Percentiles rank a stretch among this genome's conserved stretches.
Conservation (phyloP, 2,329 filamentous ascomycete species). For the Pyrenophora seminiperda region DNA sequence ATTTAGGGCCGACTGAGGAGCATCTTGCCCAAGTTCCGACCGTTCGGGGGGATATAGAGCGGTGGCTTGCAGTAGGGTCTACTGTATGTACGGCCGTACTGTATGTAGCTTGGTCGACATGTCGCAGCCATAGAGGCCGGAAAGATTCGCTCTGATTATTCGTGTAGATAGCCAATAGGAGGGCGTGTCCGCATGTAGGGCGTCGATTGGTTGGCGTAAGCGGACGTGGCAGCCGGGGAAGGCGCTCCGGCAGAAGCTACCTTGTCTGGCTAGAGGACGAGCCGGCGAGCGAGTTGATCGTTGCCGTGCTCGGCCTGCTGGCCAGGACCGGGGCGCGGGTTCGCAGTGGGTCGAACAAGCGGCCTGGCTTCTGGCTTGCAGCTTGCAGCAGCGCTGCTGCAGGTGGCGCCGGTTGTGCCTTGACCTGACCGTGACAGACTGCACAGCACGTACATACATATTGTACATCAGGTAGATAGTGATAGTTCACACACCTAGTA, state of each 20-base stretch:
- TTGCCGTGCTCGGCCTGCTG: conserved; percentile 21
- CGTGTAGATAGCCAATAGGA: conserved; percentile 21
- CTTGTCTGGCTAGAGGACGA: conserved; percentile 6
- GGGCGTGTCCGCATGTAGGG: conserved; percentile 4
- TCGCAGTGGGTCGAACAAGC: conserved; percentile 20
- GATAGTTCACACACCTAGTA: too few relatives aligned
- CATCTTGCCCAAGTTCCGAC: not conserved
- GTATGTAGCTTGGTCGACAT: too few relatives aligned
- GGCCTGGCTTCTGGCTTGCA: too few relatives aligned
- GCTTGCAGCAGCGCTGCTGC: too few relatives aligned
- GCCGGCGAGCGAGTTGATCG: conserved; percentile 14
- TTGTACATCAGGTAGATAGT: too few relatives aligned
- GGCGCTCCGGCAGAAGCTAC: conserved; percentile 24
- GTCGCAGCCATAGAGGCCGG: conserved; percentile 19
- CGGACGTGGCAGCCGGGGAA: conserved; percentile 31
- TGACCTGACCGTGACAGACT: conserved; percentile 16
- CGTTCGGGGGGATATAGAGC: conserved; percentile 10
- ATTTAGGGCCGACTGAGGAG: not conserved
- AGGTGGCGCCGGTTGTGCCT: conserved; percentile 29
- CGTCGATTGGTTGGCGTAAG: conserved; percentile 21
- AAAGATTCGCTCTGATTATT: conserved; percentile 14
- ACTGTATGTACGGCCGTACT: too few relatives aligned
- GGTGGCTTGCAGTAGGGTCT: conserved; percentile 21
- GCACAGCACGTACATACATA: conserved; percentile 10
- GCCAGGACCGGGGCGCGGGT: conserved; percentile 18